Conservation (phyloP, 371 early-diverging fungal genomes). For the Syncephalis plumigaleata region DNA sequence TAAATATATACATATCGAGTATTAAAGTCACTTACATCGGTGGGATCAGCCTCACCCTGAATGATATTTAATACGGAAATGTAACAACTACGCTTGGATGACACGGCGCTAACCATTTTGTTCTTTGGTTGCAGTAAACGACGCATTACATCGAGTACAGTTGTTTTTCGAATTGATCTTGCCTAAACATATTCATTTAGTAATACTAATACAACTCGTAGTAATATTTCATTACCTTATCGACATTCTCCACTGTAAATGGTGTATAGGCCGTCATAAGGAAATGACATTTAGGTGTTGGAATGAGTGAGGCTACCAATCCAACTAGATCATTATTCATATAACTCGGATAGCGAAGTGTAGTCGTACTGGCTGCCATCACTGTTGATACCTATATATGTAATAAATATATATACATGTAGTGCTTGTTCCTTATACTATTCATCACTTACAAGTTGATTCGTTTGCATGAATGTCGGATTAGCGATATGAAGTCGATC, state of each 20-base stretch:
- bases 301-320: slow-evolving; percentile 87
- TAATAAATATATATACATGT: neutral
- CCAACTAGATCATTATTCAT: slow-evolving; percentile 97
- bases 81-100: slow-evolving; percentile 84
- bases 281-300: slow-evolving; percentile 94
- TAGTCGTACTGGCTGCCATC: slow-evolving; percentile 95
- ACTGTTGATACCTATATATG: slow-evolving; percentile 76
- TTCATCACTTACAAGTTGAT: slow-evolving; percentile 59
- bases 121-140: slow-evolving; percentile 91
- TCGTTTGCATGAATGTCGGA: slow-evolving; percentile 92
- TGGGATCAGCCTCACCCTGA: slow-evolving; percentile 95
- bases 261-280: slow-evolving; percentile 96
- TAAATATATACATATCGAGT: neutral
- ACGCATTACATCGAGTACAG: slow-evolving; percentile 96
- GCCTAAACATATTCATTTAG: slow-evolving; percentile 21
- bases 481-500: slow-evolving; percentile 86
- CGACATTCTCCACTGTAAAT: slow-evolving; percentile 88
- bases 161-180: slow-evolving; percentile 85
- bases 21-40: slow-evolving; percentile 46
- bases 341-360: slow-evolving; percentile 97
- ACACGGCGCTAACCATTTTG: slow-evolving; percentile 84
- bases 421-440: neutral
- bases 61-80: slow-evolving; percentile 92
- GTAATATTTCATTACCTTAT: slow-evolving; percentile 34
- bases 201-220: slow-evolving; percentile 18